Percentiles rank a stretch among this genome's conserved stretches.
Evolutionary conservation across 441 rosid genomes (phyloP).

Genomic region (Oxalis stricta): DNA sequence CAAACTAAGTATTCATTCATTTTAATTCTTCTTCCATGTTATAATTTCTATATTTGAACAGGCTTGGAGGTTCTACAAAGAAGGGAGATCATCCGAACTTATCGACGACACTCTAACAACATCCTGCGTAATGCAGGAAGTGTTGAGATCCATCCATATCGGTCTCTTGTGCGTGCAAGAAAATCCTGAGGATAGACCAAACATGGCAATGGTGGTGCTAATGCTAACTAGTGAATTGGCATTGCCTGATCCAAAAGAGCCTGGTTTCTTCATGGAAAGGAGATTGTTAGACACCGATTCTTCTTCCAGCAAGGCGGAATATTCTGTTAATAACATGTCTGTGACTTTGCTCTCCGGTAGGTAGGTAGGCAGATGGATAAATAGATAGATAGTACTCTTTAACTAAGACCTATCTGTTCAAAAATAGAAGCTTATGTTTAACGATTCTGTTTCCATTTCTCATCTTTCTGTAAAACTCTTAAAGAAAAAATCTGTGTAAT

Average conservation of each 20-base stretch:
- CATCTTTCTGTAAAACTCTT: too few relatives aligned
- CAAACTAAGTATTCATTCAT: too few relatives aligned
- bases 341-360: constrained; percentile 2
- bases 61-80: constrained; percentile 10
- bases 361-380: too few relatives aligned
- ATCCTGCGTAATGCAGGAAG: not conserved
- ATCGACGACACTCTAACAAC: not conserved
- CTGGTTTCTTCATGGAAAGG: constrained; percentile 22
- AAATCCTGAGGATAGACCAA: constrained; percentile 14
- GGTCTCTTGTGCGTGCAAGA: constrained; percentile 12
- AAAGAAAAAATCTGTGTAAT: too few relatives aligned
- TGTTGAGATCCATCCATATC: constrained; percentile 11
- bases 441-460: too few relatives aligned
- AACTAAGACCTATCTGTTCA: too few relatives aligned
- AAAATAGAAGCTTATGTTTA: too few relatives aligned
- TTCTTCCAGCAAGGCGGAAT: constrained; percentile 10
- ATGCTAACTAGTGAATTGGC: constrained; percentile 22
- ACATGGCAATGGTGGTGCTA: constrained; percentile 12
- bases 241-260: constrained; percentile 20
- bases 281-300: constrained; percentile 15
- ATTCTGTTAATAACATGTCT: constrained; percentile 1
- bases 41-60: not conserved
- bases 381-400: too few relatives aligned
- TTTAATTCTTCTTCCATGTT: too few relatives aligned
- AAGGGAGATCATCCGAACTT: constrained; percentile 3